phyloP scores from a whole-genome alignment of 495 filamentous ascomycete species.

The Penicillium dipodomyicola region DNA sequence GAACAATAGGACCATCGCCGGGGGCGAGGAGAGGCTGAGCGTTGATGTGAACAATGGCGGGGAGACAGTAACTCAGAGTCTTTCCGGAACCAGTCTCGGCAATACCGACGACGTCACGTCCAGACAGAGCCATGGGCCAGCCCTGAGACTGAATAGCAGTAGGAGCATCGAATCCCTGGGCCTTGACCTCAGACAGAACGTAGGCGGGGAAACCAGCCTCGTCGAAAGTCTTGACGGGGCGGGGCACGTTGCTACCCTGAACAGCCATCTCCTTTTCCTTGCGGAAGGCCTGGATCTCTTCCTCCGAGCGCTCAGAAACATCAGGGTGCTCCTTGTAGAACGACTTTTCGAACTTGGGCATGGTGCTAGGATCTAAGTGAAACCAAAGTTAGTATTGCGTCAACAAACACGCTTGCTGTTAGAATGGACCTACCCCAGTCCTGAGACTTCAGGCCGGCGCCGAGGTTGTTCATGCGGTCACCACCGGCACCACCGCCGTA shows the following conservation, averaged over 20 bases:
- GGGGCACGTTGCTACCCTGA: conserved; percentile 74
- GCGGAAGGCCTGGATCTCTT: conserved; percentile 85
- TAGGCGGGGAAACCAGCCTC: conserved; percentile 96
- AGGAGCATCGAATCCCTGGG: conserved; percentile 87
- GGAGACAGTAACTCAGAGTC: conserved; percentile 97
- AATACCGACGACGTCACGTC: conserved; percentile 98
- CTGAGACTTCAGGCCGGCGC: conserved; percentile 79
- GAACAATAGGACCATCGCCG: conserved; percentile 94
- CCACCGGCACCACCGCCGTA: conserved; percentile 58
- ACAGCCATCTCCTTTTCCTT: conserved; percentile 75
- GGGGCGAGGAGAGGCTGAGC: conserved; percentile 96
- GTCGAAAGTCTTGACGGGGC: conserved; percentile 93
- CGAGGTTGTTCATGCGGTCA: conserved; percentile 92
- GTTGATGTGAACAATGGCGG: conserved; percentile 98
- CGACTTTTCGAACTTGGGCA: conserved; percentile 98
- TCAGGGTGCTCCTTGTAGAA: conserved; percentile 94
- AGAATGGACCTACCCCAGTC: conserved; percentile 65
- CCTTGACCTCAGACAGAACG: conserved; percentile 97
- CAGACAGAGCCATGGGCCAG: conserved; percentile 98
- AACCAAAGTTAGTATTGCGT: conserved; percentile 26
- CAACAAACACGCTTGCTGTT: conserved; percentile 1
- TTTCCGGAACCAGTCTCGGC: conserved; percentile 99
- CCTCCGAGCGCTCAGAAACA: conserved; percentile 68
- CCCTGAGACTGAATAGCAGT: conserved; percentile 98
- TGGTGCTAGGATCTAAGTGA: conserved; percentile 61